Percentiles rank a stretch among this genome's conserved stretches.
These are phyloP conservation scores for Talaromyces ruber DNA, from an alignment of 495 filamentous ascomycete species.

Conservation along the genomic window DNA sequence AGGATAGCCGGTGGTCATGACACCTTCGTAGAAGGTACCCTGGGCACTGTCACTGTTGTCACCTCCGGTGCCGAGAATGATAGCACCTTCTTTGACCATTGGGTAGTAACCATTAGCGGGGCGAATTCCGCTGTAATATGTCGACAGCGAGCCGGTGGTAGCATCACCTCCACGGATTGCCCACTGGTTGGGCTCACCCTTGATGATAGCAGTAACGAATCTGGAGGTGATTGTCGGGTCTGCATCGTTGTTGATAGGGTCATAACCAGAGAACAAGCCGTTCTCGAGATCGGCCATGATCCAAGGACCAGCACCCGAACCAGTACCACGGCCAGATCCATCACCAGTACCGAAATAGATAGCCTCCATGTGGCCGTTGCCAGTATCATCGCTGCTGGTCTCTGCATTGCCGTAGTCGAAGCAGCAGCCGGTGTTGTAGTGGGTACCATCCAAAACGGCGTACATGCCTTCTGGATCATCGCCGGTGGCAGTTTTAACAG, in stretches of 20 bases:
- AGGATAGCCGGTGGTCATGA: conserved; percentile 50
- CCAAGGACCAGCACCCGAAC: conserved; percentile 48
- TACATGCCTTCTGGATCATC: conserved; percentile 50
- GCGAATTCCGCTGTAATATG: conserved; percentile 45
- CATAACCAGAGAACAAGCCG: conserved; percentile 44
- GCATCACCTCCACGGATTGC: conserved; percentile 46
- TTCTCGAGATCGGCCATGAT: conserved; percentile 57
- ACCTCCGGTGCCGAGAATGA: conserved; percentile 50
- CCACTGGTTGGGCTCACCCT: conserved; percentile 43
- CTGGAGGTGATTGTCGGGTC: conserved; percentile 41
- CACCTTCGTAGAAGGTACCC: conserved; percentile 55
- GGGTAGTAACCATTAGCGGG: conserved; percentile 47
- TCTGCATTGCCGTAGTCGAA: conserved; percentile 58
- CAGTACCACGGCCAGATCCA: conserved; percentile 37
- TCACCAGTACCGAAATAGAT: conserved; percentile 44
- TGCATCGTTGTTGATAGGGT: conserved; percentile 27
- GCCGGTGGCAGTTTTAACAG: conserved; percentile 38
- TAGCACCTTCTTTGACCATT: conserved; percentile 51
- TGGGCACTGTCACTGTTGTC: conserved; percentile 47
- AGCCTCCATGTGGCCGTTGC: conserved; percentile 53
- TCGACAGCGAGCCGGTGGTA: conserved; percentile 42
- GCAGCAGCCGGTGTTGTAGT: conserved; percentile 50
- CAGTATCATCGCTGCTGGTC: conserved; percentile 41
- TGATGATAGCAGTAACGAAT: conserved; percentile 43
- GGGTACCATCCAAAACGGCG: conserved; percentile 49